A percentile compares a stretch with the other conserved stretches of the same genome.
phyloP scores from a whole-genome alignment of 1,139 yeast genomes.

The Yamadazyma membranifaciens region DNA sequence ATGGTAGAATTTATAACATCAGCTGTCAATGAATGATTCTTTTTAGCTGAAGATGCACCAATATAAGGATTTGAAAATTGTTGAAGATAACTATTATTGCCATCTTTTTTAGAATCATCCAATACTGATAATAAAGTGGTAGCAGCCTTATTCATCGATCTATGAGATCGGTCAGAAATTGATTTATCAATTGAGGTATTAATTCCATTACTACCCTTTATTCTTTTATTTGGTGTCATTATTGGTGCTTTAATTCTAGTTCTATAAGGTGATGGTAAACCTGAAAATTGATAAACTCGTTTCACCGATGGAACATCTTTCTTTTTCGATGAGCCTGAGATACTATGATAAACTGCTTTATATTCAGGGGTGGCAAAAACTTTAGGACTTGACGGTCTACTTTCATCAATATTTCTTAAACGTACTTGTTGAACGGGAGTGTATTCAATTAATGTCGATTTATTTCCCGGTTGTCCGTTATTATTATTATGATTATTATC shows the following conservation, averaged over 20 bases:
- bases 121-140: slow-evolving; percentile 61
- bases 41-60: slow-evolving; percentile 14
- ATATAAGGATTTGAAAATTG: slow-evolving; percentile 53
- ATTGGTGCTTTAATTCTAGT: slow-evolving; percentile 41
- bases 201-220: slow-evolving; percentile 6
- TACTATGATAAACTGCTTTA: slow-evolving; percentile 33
- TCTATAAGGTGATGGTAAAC: slow-evolving; percentile 64
- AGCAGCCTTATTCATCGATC: slow-evolving; percentile 62
- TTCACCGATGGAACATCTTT: slow-evolving; percentile 30
- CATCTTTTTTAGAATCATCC: slow-evolving; percentile 33
- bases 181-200: slow-evolving; percentile 7
- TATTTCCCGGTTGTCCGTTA: background rate
- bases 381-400: slow-evolving; percentile 8
- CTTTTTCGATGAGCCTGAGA: slow-evolving; percentile 22
- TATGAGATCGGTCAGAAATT: slow-evolving; percentile 8
- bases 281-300: slow-evolving; percentile 61
- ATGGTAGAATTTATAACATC: slow-evolving; percentile 38
- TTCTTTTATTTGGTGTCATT: slow-evolving; percentile 9
- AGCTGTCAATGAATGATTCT: slow-evolving; percentile 25
- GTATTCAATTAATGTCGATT: slow-evolving; percentile 5
- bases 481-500: background rate
- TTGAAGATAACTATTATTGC: slow-evolving; percentile 17
- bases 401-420: slow-evolving; percentile 8
- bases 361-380: slow-evolving; percentile 40
- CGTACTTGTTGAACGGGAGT: slow-evolving; percentile 15